Percentiles rank a stretch among this genome's conserved stretches.
Conservation (phyloP, 331 rosid genomes). For the Phaseolus coccineus region DNA sequence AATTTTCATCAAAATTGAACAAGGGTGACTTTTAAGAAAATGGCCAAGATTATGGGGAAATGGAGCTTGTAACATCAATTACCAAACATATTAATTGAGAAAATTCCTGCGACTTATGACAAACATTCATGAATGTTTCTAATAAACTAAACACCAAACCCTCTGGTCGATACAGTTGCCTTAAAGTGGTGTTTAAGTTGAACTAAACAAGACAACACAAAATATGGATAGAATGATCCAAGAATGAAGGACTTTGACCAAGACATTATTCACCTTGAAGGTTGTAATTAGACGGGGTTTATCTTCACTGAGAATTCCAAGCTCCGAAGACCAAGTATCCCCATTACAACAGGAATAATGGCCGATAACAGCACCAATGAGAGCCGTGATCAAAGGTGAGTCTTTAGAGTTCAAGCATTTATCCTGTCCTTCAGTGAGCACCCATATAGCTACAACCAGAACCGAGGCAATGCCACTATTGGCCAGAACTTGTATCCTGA, state of each 20-base stretch:
- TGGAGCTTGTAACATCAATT: background rate
- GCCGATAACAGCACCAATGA: slow-evolving; percentile 90
- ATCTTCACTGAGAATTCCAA: slow-evolving; percentile 84
- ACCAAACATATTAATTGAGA: background rate
- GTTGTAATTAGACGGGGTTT: slow-evolving; percentile 86
- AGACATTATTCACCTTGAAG: slow-evolving; percentile 68
- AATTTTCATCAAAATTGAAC: background rate
- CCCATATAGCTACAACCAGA: slow-evolving; percentile 68
- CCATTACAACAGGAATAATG: slow-evolving; percentile 95
- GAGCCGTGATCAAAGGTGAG: slow-evolving; percentile 68
- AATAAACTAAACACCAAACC: slow-evolving; percentile 23
- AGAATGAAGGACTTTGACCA: slow-evolving; percentile 8
- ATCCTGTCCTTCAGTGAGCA: slow-evolving; percentile 62
- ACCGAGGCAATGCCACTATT: slow-evolving; percentile 81
- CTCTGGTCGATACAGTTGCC: background rate
- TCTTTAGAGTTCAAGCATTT: slow-evolving; percentile 75
- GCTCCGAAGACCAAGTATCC: slow-evolving; percentile 98
- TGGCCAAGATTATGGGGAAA: background rate
- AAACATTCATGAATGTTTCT: slow-evolving; percentile 16
- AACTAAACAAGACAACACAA: slow-evolving; percentile 29
- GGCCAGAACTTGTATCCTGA: slow-evolving; percentile 84
- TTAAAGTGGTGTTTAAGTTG: background rate
- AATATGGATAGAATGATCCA: slow-evolving; percentile 27
- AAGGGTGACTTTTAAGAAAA: slow-evolving; percentile 10
- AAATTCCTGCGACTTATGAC: background rate